phyloP scores from a whole-genome alignment of 2,329 filamentous ascomycete species.

The Aspergillus sp. region DNA sequence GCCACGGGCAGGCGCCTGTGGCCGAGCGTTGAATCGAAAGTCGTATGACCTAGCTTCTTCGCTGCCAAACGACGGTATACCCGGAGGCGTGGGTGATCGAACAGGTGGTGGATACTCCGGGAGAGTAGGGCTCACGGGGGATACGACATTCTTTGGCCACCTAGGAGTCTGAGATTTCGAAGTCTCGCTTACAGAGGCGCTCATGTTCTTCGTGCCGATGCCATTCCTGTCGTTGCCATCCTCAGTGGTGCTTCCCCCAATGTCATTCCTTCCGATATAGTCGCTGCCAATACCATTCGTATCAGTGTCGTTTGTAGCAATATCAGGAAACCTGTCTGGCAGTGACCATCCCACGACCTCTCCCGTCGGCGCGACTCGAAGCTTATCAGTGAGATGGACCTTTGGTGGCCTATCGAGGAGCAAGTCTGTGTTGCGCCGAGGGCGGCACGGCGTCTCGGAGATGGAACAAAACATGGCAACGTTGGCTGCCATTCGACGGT shows the following conservation, averaged over 20 bases:
- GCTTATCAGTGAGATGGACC: background rate
- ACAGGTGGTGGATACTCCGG: slow-evolving; percentile 45
- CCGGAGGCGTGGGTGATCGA: slow-evolving; percentile 48
- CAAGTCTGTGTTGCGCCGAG: background rate
- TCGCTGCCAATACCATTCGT: slow-evolving; percentile 35
- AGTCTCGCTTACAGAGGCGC: slow-evolving; percentile 17
- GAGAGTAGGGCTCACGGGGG: slow-evolving; percentile 36
- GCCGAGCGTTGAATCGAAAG: slow-evolving; percentile 29
- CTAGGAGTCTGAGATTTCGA: slow-evolving; percentile 24
- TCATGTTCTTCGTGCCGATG: too few relatives aligned
- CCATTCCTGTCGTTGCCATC: too few relatives aligned
- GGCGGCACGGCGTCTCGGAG: slow-evolving; percentile 6
- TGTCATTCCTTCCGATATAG: background rate
- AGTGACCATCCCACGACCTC: background rate
- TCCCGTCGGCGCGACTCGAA: background rate
- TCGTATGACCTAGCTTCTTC: slow-evolving; percentile 43
- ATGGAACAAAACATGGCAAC: slow-evolving; percentile 35
- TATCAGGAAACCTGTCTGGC: background rate
- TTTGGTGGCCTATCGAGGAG: background rate
- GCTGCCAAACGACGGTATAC: slow-evolving; percentile 50
- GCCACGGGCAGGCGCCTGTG: slow-evolving; percentile 9
- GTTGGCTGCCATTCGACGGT: slow-evolving; percentile 32
- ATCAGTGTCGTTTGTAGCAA: slow-evolving; percentile 17
- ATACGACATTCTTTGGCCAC: slow-evolving; percentile 30
- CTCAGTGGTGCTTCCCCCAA: too few relatives aligned